Percentiles rank a stretch among this genome's conserved stretches.
Conservation (phyloP, 331 rosid genomes). For the Acacia concinna region DNA sequence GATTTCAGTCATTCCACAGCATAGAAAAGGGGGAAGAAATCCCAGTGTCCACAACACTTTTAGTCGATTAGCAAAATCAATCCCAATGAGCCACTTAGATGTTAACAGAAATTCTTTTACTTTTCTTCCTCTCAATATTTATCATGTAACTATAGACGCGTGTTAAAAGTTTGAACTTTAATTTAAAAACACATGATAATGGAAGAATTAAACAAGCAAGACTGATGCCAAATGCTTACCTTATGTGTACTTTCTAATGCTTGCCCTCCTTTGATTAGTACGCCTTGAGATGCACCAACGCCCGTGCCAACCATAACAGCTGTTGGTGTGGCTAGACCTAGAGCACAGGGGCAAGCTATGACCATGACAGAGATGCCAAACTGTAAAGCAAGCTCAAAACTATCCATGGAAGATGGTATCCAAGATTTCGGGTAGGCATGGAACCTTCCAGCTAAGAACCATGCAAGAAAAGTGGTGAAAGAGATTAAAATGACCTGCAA, state of each 20-base stretch:
- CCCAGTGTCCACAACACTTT: neutral
- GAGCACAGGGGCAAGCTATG: conserved; percentile 95
- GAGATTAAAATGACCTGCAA: conserved; percentile 72
- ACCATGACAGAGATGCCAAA: conserved; percentile 96
- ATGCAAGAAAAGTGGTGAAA: conserved; percentile 71
- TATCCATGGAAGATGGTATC: conserved; percentile 89
- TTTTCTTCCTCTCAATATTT: neutral
- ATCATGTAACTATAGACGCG: neutral
- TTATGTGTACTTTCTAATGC: conserved; percentile 90
- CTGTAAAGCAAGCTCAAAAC: conserved; percentile 87
- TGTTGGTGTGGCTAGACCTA: conserved; percentile 90
- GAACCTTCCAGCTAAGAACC: conserved; percentile 77
- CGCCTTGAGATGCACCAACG: conserved; percentile 89
- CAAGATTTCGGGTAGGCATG: conserved; percentile 74
- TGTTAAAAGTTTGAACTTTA: neutral
- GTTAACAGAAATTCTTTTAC: neutral
- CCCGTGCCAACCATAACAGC: conserved; percentile 99
- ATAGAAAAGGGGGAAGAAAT: conserved; percentile 1
- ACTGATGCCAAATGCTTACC: conserved; percentile 43
- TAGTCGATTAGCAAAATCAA: neutral
- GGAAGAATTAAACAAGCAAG: conserved; percentile 15
- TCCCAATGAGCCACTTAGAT: neutral
- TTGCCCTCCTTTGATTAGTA: conserved; percentile 90
- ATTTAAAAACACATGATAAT: neutral
- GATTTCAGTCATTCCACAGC: neutral